A percentile compares a stretch with the other conserved stretches of the same genome.
These are phyloP conservation scores for Candida broadrunensis DNA, from an alignment of 805 yeast genomes.

Conservation along the genomic window DNA sequence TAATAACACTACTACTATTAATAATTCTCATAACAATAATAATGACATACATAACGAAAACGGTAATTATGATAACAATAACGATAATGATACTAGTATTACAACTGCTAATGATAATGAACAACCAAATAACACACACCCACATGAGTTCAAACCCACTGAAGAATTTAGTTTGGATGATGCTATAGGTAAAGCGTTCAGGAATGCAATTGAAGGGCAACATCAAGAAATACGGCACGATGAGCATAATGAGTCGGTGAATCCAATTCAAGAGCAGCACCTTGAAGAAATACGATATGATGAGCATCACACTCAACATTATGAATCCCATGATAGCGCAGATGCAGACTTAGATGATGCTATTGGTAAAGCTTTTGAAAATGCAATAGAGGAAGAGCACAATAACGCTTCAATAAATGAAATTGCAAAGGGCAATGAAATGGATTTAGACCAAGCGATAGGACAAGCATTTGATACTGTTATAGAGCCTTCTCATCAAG, in stretches of 20 bases:
- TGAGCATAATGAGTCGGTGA: background rate
- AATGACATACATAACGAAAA: background rate
- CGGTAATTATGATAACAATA: background rate
- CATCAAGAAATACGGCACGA: no score
- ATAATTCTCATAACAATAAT: background rate
- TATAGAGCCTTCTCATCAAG: background rate
- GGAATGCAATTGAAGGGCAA: constrained; percentile 8
- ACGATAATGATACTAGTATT: background rate
- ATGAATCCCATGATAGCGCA: background rate
- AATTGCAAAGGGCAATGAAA: background rate
- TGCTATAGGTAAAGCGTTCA: constrained; percentile 21
- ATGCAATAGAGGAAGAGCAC: background rate
- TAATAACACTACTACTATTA: background rate
- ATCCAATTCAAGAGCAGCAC: background rate
- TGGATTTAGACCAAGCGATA: background rate
- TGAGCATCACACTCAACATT: background rate
- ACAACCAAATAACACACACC: background rate
- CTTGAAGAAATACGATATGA: background rate
- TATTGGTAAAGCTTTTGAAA: constrained; percentile 20
- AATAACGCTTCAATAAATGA: no score
- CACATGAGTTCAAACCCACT: background rate
- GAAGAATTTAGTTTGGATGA: constrained; percentile 7
- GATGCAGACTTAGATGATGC: constrained; percentile 16
- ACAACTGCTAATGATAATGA: background rate
- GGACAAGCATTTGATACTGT: background rate